Evolutionary conservation across 768 basidiomycete genomes (phyloP).

Genomic region (Boletus sp.): DNA sequence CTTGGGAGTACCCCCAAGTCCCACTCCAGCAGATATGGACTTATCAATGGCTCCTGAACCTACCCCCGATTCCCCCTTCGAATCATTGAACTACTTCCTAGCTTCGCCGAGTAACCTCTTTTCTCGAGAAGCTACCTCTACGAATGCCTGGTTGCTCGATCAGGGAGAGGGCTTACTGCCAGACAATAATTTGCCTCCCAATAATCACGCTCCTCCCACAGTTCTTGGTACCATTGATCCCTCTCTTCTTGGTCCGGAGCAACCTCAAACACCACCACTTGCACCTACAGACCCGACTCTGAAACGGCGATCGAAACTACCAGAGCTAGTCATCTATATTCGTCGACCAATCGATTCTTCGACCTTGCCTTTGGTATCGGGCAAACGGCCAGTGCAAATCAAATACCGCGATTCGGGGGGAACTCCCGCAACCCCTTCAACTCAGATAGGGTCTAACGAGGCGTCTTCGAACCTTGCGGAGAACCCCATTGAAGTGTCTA

Average conservation of each 20-base stretch:
- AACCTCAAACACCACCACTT: background rate
- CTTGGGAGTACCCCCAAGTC: constrained; percentile 30
- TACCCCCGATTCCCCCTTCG: background rate
- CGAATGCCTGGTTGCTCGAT: constrained; percentile 10
- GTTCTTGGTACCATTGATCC: constrained; percentile 29
- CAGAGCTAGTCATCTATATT: constrained; percentile 31
- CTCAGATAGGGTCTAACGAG: background rate
- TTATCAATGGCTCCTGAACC: background rate
- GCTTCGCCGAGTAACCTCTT: constrained; percentile 8
- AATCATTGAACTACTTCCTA: background rate
- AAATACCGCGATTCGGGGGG: constrained; percentile 26
- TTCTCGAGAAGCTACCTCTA: background rate
- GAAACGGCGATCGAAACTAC: constrained; percentile 13
- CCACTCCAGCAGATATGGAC: constrained; percentile 1
- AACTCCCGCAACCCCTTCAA: background rate
- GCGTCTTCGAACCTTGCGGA: background rate
- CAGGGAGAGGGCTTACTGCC: background rate
- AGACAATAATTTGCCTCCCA: background rate
- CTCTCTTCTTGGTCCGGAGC: constrained; percentile 25
- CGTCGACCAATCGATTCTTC: constrained; percentile 28
- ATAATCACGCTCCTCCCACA: background rate
- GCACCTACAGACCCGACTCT: background rate
- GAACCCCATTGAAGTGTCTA: background rate
- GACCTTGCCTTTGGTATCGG: constrained; percentile 14
- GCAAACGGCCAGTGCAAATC: constrained; percentile 29